Percentiles rank a stretch among this genome's conserved stretches.
phyloP scores from a whole-genome alignment of 2,329 filamentous ascomycete species.

The Fusarium redolens region DNA sequence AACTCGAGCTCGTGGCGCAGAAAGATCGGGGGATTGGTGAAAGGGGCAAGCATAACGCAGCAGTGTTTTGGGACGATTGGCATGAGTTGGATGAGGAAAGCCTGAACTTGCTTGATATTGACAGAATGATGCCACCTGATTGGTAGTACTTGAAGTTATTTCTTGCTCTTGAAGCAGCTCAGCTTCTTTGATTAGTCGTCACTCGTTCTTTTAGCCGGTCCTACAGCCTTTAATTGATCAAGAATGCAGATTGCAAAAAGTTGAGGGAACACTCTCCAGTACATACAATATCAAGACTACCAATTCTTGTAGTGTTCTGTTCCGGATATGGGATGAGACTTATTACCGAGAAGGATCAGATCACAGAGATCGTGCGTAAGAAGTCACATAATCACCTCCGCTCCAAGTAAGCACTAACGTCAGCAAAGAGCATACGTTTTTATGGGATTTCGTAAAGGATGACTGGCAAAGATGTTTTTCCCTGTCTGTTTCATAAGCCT shows the following conservation, averaged over 20 bases:
- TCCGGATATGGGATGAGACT: no score
- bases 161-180: background rate
- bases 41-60: background rate
- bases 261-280: fast-evolving
- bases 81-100: background rate
- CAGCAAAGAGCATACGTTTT: background rate
- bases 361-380: background rate
- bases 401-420: background rate
- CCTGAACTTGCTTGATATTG: background rate
- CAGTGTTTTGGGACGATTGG: background rate
- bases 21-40: background rate
- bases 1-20: background rate
- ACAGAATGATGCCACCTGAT: background rate
- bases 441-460: no score
- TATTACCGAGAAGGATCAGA: background rate
- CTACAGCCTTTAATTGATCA: background rate
- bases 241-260: background rate
- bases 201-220: background rate
- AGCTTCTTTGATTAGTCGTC: background rate
- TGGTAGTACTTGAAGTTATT: background rate
- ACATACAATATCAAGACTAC: fast-evolving
- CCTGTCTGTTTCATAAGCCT: background rate
- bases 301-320: fast-evolving
- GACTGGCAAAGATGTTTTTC: no score
- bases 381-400: background rate